Evolutionary conservation across 106 monocot species (phyloP).

Genomic region (Phalaenopsis equestris): DNA sequence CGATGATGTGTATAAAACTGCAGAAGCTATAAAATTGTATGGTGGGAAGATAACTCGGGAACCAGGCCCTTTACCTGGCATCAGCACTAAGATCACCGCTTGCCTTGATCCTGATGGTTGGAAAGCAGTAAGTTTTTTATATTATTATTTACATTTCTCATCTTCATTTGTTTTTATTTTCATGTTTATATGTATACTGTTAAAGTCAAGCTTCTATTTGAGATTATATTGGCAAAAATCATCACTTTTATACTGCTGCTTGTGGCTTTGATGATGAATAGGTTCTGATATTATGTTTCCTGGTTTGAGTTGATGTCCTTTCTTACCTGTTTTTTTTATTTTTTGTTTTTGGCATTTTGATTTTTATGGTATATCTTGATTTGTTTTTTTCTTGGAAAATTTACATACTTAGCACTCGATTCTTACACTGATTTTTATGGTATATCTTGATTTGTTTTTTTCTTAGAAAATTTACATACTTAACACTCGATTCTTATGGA

Average conservation of each 20-base stretch:
- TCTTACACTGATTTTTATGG: too few species aligned
- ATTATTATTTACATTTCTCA: background rate
- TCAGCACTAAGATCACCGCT: constrained; percentile 93
- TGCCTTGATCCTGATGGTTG: constrained; percentile 99
- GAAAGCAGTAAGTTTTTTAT: constrained; percentile 72
- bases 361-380: too few species aligned
- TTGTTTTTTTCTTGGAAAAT: too few species aligned
- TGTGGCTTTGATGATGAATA: background rate
- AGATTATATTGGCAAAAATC: background rate
- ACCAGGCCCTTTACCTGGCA: constrained; percentile 94
- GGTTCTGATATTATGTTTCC: background rate
- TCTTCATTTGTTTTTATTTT: background rate
- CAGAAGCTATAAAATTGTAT: constrained; percentile 66
- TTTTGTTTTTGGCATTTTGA: too few species aligned
- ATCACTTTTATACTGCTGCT: background rate
- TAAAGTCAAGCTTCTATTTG: background rate
- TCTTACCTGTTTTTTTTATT: too few species aligned
- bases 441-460: too few species aligned
- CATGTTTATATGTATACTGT: background rate
- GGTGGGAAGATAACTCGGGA: constrained; percentile 84
- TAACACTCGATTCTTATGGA: too few species aligned
- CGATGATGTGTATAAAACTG: constrained; percentile 94
- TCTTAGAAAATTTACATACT: too few species aligned
- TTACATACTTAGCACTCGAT: too few species aligned
- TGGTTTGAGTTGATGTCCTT: too few species aligned